A percentile compares a stretch with the other conserved stretches of the same genome.
These are phyloP conservation scores for Desmodesmus armatus DNA, from an alignment of 139 green algal species.

Conservation along the genomic window DNA sequence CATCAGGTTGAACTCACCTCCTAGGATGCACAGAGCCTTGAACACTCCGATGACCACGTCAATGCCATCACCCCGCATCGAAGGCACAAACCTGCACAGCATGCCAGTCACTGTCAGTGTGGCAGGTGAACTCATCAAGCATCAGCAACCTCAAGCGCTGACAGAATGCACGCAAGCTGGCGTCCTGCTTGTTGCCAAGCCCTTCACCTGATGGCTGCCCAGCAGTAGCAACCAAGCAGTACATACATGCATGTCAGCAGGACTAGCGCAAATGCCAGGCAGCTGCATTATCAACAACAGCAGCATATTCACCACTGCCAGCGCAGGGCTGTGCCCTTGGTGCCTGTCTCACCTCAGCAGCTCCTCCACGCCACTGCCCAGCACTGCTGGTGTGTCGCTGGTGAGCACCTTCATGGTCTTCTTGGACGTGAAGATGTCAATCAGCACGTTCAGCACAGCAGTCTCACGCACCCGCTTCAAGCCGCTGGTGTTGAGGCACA, in stretches of 20 bases:
- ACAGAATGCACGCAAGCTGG: no score
- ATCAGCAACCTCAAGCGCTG: background rate
- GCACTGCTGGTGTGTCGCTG: conserved; percentile 80
- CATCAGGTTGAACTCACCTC: no score
- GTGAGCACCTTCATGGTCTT: conserved; percentile 64
- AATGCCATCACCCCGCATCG: conserved; percentile 75
- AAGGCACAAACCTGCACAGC: conserved; percentile 72
- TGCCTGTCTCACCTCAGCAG: conserved; percentile 83
- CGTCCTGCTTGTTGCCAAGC: no score
- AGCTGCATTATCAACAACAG: no score
- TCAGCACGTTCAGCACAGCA: conserved; percentile 67
- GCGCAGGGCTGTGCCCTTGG: background rate
- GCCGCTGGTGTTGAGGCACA: conserved; percentile 90
- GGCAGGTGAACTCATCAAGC: background rate
- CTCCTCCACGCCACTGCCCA: conserved; percentile 92
- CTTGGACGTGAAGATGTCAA: conserved; percentile 82
- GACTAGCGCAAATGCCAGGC: background rate
- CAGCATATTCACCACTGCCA: no score
- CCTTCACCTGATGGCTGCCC: no score
- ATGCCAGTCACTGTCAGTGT: no score
- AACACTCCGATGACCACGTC: conserved; percentile 78
- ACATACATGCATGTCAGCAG: no score
- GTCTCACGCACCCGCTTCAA: conserved; percentile 76
- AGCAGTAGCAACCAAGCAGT: no score
- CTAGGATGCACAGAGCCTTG: conserved; percentile 75